Base-by-base conservation (phyloP, 2,329 filamentous ascomycete species). In the Aureobasidium musti region DNA sequence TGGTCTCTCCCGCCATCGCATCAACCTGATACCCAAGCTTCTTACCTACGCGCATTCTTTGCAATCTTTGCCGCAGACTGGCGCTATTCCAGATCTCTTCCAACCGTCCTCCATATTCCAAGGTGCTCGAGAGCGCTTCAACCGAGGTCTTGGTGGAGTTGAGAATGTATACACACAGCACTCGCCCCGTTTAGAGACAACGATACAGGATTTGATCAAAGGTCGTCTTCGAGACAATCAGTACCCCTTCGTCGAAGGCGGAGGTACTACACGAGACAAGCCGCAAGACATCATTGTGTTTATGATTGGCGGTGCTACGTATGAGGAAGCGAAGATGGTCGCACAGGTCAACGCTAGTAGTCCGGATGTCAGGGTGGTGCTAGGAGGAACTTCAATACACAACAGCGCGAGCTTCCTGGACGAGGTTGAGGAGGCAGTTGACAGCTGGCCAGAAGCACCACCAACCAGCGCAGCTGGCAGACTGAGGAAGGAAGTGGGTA, bases 131-230 rank as follows among this genome's bases (percentile, higher is more conserved):
- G 91, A 89, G 73, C 88, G 93, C 5, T 92, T 99, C 77, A 97
- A 96, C 74, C 73, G 76, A 30, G 95, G 95, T 0, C 83, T 99
- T 17, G 97, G 98, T 75, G 95, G 95, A 1, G 95, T 99, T 1
- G 96, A 99, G 77, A 99, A 99, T 73, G 95, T 99, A 33, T 99
- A 99, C 77, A 99, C 95, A 0, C 96, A 99, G 77, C 95, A 99
- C 77, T 96, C 92, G 6, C 92, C 96, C 0, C 84, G 92, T 26
- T 79, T 99, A 19, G 93, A 97, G 77, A 86, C 86, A 28, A 98
- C 92, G 0, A 80, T 99, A 21, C 94, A 97, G 75, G 94, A 94
- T 72, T 82, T 99, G 61, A 93, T 98, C 80, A 97, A 97, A 75
- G 96, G 95, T 0, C 87, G 91, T 35, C 79, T 99, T 67, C 90